Conservation (phyloP, 2,329 filamentous ascomycete genomes). For the Fusarium pseudograminearum region DNA sequence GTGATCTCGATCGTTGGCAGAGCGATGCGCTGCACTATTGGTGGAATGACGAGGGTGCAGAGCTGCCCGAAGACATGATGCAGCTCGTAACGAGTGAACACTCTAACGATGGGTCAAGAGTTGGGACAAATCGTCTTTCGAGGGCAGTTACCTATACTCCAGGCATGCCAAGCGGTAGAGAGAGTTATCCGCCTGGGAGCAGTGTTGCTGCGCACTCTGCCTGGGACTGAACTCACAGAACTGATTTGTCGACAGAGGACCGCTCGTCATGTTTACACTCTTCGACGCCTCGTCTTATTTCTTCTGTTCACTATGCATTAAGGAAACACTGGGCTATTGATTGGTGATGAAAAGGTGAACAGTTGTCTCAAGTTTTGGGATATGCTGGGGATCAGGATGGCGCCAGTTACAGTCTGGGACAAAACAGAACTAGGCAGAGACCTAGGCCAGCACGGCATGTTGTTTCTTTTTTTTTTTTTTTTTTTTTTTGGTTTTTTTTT, state of each 20-base stretch:
- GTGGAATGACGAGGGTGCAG: conserved; percentile 50
- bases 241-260: neutral
- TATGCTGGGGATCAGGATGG: neutral
- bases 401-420: conserved; percentile 36
- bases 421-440: conserved; percentile 37
- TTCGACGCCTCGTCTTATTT: neutral
- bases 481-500: neutral
- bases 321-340: neutral
- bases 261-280: neutral
- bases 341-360: neutral
- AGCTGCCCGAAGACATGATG: conserved; percentile 24
- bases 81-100: conserved; percentile 39
- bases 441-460: conserved; percentile 22
- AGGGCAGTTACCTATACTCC: conserved; percentile 48
- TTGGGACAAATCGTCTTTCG: conserved; percentile 46
- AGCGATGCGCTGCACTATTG: conserved; percentile 55
- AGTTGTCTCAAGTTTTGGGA: conserved; percentile 1
- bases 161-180: conserved; percentile 7
- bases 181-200: conserved; percentile 16
- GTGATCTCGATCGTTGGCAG: conserved; percentile 53
- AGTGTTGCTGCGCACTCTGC: conserved; percentile 32
- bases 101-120: conserved; percentile 44
- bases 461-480: neutral
- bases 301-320: neutral
- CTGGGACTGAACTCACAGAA: conserved; percentile 4